A percentile compares a stretch with the other conserved stretches of the same genome.
phyloP scores from a whole-genome alignment of 2,329 filamentous ascomycete species.

The Alternaria gaisen region DNA sequence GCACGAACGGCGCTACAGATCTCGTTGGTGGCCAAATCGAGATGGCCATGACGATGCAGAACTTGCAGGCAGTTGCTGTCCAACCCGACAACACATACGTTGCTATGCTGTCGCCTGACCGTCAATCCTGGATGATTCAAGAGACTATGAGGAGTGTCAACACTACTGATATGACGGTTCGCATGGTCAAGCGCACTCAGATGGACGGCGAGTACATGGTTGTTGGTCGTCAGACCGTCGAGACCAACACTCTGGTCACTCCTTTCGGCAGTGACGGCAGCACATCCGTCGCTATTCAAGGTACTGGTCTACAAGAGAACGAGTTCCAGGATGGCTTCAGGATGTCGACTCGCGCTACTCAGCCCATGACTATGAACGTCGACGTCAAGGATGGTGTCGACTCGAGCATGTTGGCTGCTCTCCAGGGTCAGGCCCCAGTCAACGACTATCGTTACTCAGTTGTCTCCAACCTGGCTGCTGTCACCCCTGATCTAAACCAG shows the following conservation, averaged over 20 bases:
- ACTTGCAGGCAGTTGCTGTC: slow-evolving; percentile 39
- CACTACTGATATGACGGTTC: slow-evolving; percentile 49
- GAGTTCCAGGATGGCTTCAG: slow-evolving; percentile 52
- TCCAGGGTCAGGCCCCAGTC: slow-evolving; percentile 41
- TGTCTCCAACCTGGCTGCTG: slow-evolving; percentile 44
- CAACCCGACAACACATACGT: slow-evolving; percentile 50
- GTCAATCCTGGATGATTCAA: slow-evolving; percentile 51
- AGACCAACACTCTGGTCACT: slow-evolving; percentile 46
- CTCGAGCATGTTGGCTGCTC: slow-evolving; percentile 43
- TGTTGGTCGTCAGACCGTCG: slow-evolving; percentile 49
- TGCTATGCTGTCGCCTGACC: slow-evolving; percentile 48
- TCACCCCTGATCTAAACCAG: slow-evolving; percentile 46
- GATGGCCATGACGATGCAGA: slow-evolving; percentile 44
- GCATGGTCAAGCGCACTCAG: slow-evolving; percentile 46
- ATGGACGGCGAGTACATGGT: slow-evolving; percentile 52
- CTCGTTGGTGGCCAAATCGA: slow-evolving; percentile 49
- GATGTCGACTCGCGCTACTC: slow-evolving; percentile 47
- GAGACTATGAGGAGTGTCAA: slow-evolving; percentile 50
- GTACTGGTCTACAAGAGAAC: slow-evolving; percentile 50
- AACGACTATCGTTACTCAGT: slow-evolving; percentile 51
- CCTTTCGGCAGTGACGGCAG: slow-evolving; percentile 41
- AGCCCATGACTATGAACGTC: slow-evolving; percentile 49
- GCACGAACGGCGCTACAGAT: slow-evolving; percentile 48
- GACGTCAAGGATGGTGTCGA: slow-evolving; percentile 48
- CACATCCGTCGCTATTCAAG: slow-evolving; percentile 42